Evolutionary conservation across 2,329 filamentous ascomycete genomes (phyloP).

Genomic region (Calonectria hongkongensis): DNA sequence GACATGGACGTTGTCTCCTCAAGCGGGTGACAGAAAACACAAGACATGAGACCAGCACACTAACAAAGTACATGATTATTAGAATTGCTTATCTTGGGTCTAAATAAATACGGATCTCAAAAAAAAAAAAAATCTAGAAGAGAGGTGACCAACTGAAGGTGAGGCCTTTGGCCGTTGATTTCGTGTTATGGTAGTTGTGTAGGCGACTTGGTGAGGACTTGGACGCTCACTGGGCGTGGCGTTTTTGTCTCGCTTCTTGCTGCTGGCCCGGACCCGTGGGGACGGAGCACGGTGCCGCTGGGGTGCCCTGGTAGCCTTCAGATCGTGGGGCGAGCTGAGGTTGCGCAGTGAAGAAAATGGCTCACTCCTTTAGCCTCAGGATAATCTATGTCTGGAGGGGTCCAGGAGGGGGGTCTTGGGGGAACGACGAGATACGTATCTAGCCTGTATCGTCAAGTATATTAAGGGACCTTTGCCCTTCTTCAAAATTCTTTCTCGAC

Average conservation of each 20-base stretch:
- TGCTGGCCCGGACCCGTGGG: constrained; percentile 36
- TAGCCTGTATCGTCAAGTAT: constrained; percentile 45
- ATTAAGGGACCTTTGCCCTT: constrained; percentile 48
- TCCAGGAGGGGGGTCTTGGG: constrained; percentile 43
- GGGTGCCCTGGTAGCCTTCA: constrained; percentile 48
- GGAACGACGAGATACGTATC: constrained; percentile 53
- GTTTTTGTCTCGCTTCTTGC: constrained; percentile 29
- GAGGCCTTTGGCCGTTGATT: no score
- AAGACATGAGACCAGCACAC: no score
- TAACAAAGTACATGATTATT: no score
- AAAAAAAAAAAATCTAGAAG: no score
- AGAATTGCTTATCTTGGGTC: no score
- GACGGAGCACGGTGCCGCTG: constrained; percentile 41
- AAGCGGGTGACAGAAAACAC: no score
- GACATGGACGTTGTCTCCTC: constrained; percentile 32
- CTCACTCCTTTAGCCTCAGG: constrained; percentile 54
- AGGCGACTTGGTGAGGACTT: neutral
- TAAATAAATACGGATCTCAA: no score
- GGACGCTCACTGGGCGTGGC: constrained; percentile 29
- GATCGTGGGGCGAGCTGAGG: constrained; percentile 55
- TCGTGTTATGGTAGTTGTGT: no score
- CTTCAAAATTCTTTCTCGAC: neutral
- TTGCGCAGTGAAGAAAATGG: constrained; percentile 52
- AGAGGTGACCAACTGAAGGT: no score
- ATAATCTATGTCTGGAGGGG: constrained; percentile 38